phyloP scores from a whole-genome alignment of 495 filamentous ascomycete species.

The Rhizodiscina lignyota region DNA sequence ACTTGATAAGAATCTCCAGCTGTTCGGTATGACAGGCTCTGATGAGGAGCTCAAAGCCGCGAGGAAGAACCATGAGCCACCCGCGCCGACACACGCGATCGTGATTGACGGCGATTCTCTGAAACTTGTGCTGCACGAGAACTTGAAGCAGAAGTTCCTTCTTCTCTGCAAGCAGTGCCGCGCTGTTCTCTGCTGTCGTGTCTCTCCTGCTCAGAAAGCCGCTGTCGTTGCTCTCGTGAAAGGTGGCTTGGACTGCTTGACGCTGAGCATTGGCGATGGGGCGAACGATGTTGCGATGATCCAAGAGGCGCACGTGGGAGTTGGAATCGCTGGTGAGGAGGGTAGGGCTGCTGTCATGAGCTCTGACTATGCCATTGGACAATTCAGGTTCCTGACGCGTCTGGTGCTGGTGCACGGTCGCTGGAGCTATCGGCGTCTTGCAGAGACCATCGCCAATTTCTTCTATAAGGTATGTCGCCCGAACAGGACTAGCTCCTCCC shows the following conservation, averaged over 20 bases:
- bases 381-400: conserved; percentile 87
- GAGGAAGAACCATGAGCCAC: conserved; percentile 64
- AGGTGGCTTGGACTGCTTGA: conserved; percentile 88
- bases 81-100: conserved; percentile 80
- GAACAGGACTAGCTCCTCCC: no score
- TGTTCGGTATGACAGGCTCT: conserved; percentile 68
- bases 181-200: conserved; percentile 92
- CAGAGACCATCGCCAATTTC: conserved; percentile 93
- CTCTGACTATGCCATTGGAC: conserved; percentile 94
- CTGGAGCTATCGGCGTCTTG: conserved; percentile 88
- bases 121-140: conserved; percentile 71
- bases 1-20: conserved; percentile 53
- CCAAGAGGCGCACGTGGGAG: conserved; percentile 94
- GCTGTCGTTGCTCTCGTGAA: conserved; percentile 96
- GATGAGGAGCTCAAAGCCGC: conserved; percentile 75
- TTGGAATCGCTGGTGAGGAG: conserved; percentile 96
- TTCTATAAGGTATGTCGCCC: conserved; percentile 99
- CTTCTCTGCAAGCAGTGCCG: conserved; percentile 95
- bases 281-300: conserved; percentile 99
- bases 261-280: conserved; percentile 88
- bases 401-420: conserved; percentile 89
- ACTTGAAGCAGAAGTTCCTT: conserved; percentile 78
- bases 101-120: conserved; percentile 93
- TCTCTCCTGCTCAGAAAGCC: conserved; percentile 92
- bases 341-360: conserved; percentile 97